Percentiles rank a stretch among this genome's conserved stretches.
These are phyloP conservation scores for Limnanthes douglasii DNA, from an alignment of 345 rosid genomes.

Conservation along the genomic window DNA sequence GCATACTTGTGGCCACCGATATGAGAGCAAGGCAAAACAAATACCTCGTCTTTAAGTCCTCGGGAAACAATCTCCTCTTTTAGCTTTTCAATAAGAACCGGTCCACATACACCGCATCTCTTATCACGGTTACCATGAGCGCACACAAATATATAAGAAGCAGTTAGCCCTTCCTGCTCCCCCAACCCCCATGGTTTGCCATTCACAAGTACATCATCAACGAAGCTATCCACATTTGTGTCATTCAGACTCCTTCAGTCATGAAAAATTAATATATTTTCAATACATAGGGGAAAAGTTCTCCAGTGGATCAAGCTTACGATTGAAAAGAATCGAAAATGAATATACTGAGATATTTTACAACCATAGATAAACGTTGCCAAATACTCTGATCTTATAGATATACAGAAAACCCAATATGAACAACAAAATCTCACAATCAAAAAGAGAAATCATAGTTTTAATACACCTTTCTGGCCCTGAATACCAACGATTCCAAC, in stretches of 20 bases:
- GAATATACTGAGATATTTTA: neutral
- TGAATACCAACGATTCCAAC: neutral
- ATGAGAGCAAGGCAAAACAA: constrained; percentile 68
- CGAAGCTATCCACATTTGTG: constrained; percentile 44
- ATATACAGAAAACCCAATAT: no score
- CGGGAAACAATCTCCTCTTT: constrained; percentile 45
- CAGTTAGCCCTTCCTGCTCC: constrained; percentile 30
- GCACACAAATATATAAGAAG: constrained; percentile 67
- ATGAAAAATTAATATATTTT: constrained; percentile 2
- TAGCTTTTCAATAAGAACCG: constrained; percentile 56
- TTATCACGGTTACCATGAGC: constrained; percentile 80
- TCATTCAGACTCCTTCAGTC: constrained; percentile 47
- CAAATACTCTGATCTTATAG: no score
- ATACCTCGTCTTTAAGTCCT: constrained; percentile 46
- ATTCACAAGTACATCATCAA: constrained; percentile 71
- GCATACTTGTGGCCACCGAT: constrained; percentile 95
- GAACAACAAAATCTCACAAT: neutral
- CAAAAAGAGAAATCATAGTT: neutral
- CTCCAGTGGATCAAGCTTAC: neutral
- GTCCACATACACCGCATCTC: constrained; percentile 97
- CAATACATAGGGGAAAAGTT: no score
- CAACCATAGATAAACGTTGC: neutral
- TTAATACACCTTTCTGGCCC: neutral
- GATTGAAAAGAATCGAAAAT: neutral
- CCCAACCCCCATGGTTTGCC: constrained; percentile 61